Evolutionary conservation across 306 rosid genomes (phyloP).

Genomic region (Psophocarpus tetragonolobus): DNA sequence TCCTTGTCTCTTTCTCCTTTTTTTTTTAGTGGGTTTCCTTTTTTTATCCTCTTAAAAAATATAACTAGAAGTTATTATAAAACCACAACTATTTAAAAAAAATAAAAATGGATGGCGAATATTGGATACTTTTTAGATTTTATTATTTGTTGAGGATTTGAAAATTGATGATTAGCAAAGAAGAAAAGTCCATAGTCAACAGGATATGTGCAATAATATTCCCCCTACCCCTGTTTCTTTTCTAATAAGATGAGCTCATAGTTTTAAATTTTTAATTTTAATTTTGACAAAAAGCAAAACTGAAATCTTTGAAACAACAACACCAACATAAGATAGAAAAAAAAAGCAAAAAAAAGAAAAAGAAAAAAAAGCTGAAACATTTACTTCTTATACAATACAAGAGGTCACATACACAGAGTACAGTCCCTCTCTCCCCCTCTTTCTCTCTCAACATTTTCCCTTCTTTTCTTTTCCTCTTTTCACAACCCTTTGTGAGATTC

Average conservation of each 20-base stretch:
- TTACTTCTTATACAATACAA: constrained; percentile 69
- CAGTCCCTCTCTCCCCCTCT: constrained; percentile 30
- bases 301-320: constrained; percentile 44
- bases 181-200: constrained; percentile 64
- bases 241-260: constrained; percentile 27
- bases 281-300: constrained; percentile 22
- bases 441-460: constrained; percentile 51
- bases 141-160: constrained; percentile 39
- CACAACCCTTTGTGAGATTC: constrained; percentile 84
- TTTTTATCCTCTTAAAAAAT: background rate
- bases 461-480: constrained; percentile 71
- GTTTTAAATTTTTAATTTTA: background rate
- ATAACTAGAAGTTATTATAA: constrained; percentile 1
- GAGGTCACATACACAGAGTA: constrained; percentile 63
- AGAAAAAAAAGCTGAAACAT: constrained; percentile 53
- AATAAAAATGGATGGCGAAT: constrained; percentile 37
- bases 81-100: background rate
- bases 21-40: constrained; percentile 37
- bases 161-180: constrained; percentile 37
- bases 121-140: constrained; percentile 33
- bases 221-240: constrained; percentile 35
- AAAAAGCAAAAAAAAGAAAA: background rate
- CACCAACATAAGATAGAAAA: constrained; percentile 22
- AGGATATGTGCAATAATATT: constrained; percentile 63
- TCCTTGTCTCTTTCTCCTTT: constrained; percentile 46